Conservation (phyloP, 306 rosid species). For the Pueraria montana region DNA sequence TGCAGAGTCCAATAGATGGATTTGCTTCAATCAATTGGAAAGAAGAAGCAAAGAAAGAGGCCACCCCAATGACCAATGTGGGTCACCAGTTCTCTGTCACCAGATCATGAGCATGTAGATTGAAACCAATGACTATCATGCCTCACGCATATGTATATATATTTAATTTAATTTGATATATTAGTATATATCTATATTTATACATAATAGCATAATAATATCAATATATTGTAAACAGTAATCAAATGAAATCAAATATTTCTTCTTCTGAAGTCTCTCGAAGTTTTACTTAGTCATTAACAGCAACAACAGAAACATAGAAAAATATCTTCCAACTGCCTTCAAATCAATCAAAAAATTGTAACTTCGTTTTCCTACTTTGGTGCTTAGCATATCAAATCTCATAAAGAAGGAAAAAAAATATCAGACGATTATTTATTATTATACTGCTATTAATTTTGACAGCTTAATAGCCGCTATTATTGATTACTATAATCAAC, state of each 20-base stretch:
- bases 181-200: not conserved
- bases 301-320: conserved; percentile 16
- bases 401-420: conserved; percentile 13
- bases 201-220: not conserved
- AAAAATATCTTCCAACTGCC: conserved; percentile 47
- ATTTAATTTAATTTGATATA: not conserved
- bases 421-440: conserved; percentile 11
- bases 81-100: conserved; percentile 60
- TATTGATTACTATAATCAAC: conserved; percentile 51
- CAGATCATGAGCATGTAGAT: conserved; percentile 55
- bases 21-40: conserved; percentile 47
- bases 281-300: conserved; percentile 37
- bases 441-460: conserved; percentile 46
- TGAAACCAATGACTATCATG: conserved; percentile 57
- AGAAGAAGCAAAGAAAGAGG: conserved; percentile 43
- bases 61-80: conserved; percentile 54
- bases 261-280: conserved; percentile 2
- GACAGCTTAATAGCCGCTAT: conserved; percentile 53
- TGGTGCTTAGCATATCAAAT: conserved; percentile 40
- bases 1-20: conserved; percentile 32
- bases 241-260: conserved; percentile 12
- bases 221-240: not conserved
- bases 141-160: conserved; percentile 37
- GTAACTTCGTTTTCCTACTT: conserved; percentile 23
- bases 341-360: conserved; percentile 24